Evolutionary conservation across 2,329 filamentous ascomycete genomes (phyloP).

Genomic region (Incumbomyces lentus): DNA sequence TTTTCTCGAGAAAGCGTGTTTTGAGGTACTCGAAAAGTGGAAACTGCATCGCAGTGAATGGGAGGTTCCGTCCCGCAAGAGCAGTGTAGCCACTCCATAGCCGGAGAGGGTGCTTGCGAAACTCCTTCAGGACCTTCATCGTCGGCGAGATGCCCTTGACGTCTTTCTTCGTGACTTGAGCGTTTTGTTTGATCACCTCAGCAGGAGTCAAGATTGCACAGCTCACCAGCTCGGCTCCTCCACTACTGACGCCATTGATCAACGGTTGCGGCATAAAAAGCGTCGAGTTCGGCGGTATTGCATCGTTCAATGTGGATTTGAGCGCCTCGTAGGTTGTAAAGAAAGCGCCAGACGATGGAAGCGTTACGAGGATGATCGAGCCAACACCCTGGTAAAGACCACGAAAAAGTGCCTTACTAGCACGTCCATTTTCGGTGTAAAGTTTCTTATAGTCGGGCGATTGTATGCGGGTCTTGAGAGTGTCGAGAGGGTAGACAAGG

Average conservation of each 20-base stretch:
- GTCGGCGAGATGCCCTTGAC: constrained; percentile 33
- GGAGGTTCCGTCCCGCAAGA: constrained; percentile 70
- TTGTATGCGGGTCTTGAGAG: constrained; percentile 77
- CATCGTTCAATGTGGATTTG: constrained; percentile 51
- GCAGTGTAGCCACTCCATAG: constrained; percentile 66
- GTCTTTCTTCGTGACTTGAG: constrained; percentile 59
- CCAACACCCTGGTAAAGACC: constrained; percentile 83
- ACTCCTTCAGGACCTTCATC: constrained; percentile 46
- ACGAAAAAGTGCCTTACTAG: constrained; percentile 49
- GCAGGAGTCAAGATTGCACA: constrained; percentile 80
- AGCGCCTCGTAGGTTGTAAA: constrained; percentile 80
- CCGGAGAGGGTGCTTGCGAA: constrained; percentile 45
- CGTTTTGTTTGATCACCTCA: constrained; percentile 88
- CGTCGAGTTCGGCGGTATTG: constrained; percentile 35
- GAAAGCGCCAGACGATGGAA: constrained; percentile 84
- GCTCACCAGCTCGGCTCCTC: constrained; percentile 68
- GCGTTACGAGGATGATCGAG: constrained; percentile 70
- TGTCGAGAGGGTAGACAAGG: constrained; percentile 79
- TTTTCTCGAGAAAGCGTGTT: constrained; percentile 37
- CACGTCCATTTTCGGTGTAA: constrained; percentile 37
- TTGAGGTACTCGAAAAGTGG: constrained; percentile 71
- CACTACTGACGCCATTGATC: constrained; percentile 64
- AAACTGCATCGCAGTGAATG: constrained; percentile 81
- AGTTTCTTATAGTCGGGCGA: constrained; percentile 62
- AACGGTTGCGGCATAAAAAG: constrained; percentile 53